Evolutionary conservation across 352 stramenopile species (phyloP).

Genomic region (Pythium diclinum): DNA sequence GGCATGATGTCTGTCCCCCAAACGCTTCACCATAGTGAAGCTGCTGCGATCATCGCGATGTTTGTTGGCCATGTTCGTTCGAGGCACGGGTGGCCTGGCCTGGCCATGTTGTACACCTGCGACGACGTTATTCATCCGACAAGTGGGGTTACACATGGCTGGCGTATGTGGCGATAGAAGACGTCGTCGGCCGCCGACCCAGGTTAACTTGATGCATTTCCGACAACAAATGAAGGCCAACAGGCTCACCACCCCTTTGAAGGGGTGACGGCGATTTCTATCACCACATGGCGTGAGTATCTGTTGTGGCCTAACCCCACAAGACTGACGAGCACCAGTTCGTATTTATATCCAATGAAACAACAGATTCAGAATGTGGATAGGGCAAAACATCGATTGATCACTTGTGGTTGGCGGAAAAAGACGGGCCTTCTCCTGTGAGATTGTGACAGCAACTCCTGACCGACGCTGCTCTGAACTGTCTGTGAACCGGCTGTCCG

Average conservation of each 20-base stretch:
- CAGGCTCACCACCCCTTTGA: neutral
- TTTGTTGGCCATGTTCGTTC: constrained; percentile 2
- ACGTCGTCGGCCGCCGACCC: constrained; percentile 7
- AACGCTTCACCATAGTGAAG: neutral
- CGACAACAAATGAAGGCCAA: too few relatives aligned
- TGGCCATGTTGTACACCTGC: neutral
- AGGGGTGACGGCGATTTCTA: neutral
- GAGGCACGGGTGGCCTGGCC: neutral
- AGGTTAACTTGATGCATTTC: neutral
- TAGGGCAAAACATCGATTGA: neutral
- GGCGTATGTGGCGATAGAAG: constrained; percentile 22
- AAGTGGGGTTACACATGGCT: constrained; percentile 24
- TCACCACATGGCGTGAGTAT: constrained; percentile 9
- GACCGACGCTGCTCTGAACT: constrained; percentile 10
- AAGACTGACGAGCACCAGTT: neutral
- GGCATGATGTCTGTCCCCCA: neutral
- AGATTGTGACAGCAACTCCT: neutral
- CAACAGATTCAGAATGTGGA: too few relatives aligned
- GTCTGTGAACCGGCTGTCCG: constrained; percentile 21
- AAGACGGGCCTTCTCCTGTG: neutral
- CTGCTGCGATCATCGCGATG: neutral
- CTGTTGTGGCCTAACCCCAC: constrained; percentile 7
- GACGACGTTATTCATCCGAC: neutral
- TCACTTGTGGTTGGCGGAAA: constrained; percentile 15
- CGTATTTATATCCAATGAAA: constrained; percentile 14